These are phyloP conservation scores for Cyberlindnera nakhonratchasimensis DNA, from an alignment of 805 yeast genomes.

Conservation along the genomic window DNA sequence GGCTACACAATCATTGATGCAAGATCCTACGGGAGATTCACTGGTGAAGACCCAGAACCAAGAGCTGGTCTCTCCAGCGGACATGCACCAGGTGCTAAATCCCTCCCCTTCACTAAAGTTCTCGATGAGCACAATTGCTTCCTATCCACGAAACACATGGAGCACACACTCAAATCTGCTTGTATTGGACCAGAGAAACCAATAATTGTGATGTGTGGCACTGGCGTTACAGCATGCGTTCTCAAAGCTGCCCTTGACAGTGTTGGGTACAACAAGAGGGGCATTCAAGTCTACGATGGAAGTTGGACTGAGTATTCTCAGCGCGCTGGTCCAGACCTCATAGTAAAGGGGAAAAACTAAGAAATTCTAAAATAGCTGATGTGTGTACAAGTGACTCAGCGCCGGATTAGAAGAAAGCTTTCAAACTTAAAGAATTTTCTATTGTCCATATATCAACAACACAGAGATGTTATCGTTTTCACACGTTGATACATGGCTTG, in stretches of 20 bases:
- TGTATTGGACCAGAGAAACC: conserved; percentile 48
- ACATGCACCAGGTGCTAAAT: conserved; percentile 77
- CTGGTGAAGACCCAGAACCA: conserved; percentile 84
- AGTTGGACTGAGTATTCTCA: conserved; percentile 89
- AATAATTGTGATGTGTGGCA: conserved; percentile 87
- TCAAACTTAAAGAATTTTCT: neutral
- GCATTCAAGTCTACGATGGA: conserved; percentile 73
- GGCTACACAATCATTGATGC: conserved; percentile 73
- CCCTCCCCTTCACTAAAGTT: conserved; percentile 70
- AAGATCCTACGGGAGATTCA: conserved; percentile 67
- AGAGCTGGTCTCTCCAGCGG: conserved; percentile 87
- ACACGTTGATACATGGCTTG: conserved; percentile 37
- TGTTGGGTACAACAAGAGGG: conserved; percentile 43
- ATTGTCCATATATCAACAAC: neutral
- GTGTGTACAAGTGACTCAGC: conserved; percentile 4
- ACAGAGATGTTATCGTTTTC: neutral
- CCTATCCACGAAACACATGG: conserved; percentile 45
- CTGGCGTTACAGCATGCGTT: conserved; percentile 94
- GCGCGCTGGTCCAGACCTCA: conserved; percentile 56
- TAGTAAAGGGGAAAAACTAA: conserved; percentile 38
- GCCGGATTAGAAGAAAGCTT: no score
- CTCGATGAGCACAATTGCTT: conserved; percentile 46
- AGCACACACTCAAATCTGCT: conserved; percentile 40
- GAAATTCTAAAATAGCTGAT: neutral
- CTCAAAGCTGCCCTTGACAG: conserved; percentile 68